Conservation (phyloP, 2,329 filamentous ascomycete species). For the Clonostachys rosea region DNA sequence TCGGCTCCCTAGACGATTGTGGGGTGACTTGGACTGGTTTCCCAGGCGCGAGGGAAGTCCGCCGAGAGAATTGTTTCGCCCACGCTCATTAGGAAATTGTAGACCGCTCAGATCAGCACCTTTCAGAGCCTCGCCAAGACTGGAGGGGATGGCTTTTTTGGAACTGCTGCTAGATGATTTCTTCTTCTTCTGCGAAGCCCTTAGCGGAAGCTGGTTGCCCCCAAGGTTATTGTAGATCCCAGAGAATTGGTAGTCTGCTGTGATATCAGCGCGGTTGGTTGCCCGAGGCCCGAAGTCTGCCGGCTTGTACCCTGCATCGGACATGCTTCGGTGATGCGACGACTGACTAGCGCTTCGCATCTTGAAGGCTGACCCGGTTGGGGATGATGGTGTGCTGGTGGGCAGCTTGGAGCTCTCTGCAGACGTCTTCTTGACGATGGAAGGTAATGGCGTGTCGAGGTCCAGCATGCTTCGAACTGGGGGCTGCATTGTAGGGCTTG, state of each 20-base stretch:
- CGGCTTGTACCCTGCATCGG: conserved; percentile 44
- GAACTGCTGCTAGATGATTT: conserved; percentile 14
- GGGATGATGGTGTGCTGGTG: conserved; percentile 21
- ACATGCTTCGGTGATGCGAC: conserved; percentile 43
- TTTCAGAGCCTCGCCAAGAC: conserved; percentile 49
- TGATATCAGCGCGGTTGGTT: conserved; percentile 23
- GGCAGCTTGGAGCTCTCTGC: conserved; percentile 21
- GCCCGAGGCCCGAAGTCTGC: conserved; percentile 35
- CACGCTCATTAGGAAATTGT: conserved; percentile 40
- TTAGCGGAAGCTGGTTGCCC: conserved; percentile 38
- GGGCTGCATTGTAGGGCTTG: conserved; percentile 36
- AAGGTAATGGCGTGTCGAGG: conserved; percentile 30
- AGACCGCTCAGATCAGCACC: conserved; percentile 44
- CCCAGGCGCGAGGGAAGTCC: conserved; percentile 18
- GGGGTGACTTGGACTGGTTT: conserved; percentile 47
- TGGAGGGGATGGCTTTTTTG: conserved; percentile 12
- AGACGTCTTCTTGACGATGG: conserved; percentile 11
- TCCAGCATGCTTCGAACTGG: conserved; percentile 64
- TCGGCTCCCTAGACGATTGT: conserved; percentile 34
- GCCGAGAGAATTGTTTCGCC: conserved; percentile 31
- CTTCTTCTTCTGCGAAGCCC: conserved; percentile 38
- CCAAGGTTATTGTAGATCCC: conserved; percentile 36
- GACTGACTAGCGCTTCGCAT: conserved; percentile 7
- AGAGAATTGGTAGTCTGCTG: conserved; percentile 56
- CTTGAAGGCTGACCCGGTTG: conserved; percentile 9